Base-by-base conservation (phyloP, 176 grass and related monocot genomes). In the Ampelocalamus luodianensis region DNA sequence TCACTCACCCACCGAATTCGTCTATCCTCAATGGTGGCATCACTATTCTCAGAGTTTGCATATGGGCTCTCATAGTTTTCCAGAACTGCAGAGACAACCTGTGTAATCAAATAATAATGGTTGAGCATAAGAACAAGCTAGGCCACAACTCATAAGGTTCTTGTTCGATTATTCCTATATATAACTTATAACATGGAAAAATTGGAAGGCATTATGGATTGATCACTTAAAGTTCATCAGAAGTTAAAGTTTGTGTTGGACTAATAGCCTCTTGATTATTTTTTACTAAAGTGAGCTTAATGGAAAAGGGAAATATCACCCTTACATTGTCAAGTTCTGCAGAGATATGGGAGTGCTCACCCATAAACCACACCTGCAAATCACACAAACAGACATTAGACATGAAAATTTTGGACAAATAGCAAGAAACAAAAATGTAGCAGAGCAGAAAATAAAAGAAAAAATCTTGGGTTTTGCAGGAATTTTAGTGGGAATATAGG, bases 331-430 rank as follows among this genome's bases (percentile, higher is more conserved):
- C 96, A 78, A 98, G 89, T 85, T 95, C 93, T 54, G 91, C n/a
- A 43, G 91, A 98, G 17, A 98, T 90, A 80, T 98, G 96, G 51
- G 96, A 98, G 81, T 90, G 86, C 87, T 98, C 96, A 84, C 96
- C 96, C 96, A 95, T 98, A 92, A 98, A 98, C 96, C 96, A 98
- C 85, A 95, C 86, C 96, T 98, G 82, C 53, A 86, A 44, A 80
- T 44, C 69, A 87, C 40, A 79, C n/a, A 72, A 89, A 51, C 65
- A 50, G 59, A 82, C 39, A 80, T 79, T 54, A 81, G 16, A 45
- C 2, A 29, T 50, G 15, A 26, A 65, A 70, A 83, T 68, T 83
- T 23, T n/a, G 5, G 15, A 48, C 6, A 74, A 32, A 79, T 22
- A 79, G 8, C 64, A 74, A 61, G 20, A 62, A 79, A 79, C 18